These are phyloP conservation scores for Blepharisma japonicum DNA, from an alignment of 73 alveolate genomes.

Conservation along the genomic window DNA sequence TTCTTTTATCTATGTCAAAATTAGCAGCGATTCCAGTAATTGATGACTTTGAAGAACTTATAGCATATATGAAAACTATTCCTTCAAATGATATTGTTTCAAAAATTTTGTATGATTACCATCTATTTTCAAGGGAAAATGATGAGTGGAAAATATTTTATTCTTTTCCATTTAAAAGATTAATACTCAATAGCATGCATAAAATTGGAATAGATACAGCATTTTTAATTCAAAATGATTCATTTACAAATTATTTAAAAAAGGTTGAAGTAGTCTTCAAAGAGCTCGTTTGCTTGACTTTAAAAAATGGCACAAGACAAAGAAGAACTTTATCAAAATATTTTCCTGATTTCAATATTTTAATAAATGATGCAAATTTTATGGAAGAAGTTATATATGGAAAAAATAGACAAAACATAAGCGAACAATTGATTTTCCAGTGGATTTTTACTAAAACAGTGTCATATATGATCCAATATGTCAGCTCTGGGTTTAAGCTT, in stretches of 20 bases:
- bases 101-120: background rate
- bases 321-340: constrained; percentile 21
- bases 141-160: no score
- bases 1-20: background rate
- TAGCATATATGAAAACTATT: background rate
- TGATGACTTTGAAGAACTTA: background rate
- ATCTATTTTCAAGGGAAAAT: background rate
- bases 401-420: background rate
- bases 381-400: background rate
- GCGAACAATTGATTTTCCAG: constrained; percentile 47
- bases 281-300: background rate
- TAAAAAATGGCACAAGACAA: constrained; percentile 12
- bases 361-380: constrained; percentile 14
- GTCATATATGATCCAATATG: constrained; percentile 29
- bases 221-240: background rate
- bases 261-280: constrained; percentile 1
- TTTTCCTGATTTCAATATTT: constrained; percentile 13
- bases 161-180: no score
- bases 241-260: background rate
- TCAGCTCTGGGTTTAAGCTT: constrained; percentile 44
- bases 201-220: constrained; percentile 7
- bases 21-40: background rate
- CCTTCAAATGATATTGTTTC: background rate
- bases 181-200: constrained; percentile 1
- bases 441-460: constrained; percentile 32